Conservation (phyloP, 2,329 filamentous ascomycete species). For the Niveomyces coronatus region DNA sequence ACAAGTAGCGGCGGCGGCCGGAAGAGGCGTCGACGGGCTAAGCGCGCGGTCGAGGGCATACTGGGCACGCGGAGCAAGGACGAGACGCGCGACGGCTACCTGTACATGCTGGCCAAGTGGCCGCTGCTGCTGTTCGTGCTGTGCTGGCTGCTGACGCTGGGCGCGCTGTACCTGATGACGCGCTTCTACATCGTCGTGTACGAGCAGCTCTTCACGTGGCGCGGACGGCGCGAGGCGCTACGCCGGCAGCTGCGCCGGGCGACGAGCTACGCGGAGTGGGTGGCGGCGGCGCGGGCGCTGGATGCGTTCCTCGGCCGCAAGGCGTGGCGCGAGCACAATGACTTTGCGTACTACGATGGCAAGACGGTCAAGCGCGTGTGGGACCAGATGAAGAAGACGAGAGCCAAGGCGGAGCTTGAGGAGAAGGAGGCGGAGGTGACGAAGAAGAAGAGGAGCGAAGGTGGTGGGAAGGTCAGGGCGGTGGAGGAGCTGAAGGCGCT, state of each 20-base stretch:
- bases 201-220: constrained; percentile 85
- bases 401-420: constrained; percentile 46
- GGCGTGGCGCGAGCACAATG: constrained; percentile 67
- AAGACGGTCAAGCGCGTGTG: constrained; percentile 70
- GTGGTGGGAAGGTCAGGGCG: constrained; percentile 34
- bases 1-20: constrained; percentile 7
- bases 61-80: constrained; percentile 60
- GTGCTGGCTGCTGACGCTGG: constrained; percentile 68
- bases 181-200: constrained; percentile 86
- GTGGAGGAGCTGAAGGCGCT: constrained; percentile 68
- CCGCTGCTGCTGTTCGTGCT: constrained; percentile 73
- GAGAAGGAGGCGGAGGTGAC: constrained; percentile 19
- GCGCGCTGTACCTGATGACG: constrained; percentile 64
- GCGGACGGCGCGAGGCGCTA: constrained; percentile 63
- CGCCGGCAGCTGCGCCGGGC: constrained; percentile 62
- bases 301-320: constrained; percentile 75
- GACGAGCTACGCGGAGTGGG: constrained; percentile 74
- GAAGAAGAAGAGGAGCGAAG: constrained; percentile 21
- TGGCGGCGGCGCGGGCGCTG: constrained; percentile 64
- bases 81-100: constrained; percentile 87
- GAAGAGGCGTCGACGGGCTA: constrained; percentile 21
- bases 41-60: constrained; percentile 29
- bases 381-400: constrained; percentile 59
- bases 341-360: constrained; percentile 78
- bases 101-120: constrained; percentile 87